Percentiles rank a stretch among this genome's conserved stretches.
Conservation (phyloP, 805 yeast genomes). For the Ogataea sp. region DNA sequence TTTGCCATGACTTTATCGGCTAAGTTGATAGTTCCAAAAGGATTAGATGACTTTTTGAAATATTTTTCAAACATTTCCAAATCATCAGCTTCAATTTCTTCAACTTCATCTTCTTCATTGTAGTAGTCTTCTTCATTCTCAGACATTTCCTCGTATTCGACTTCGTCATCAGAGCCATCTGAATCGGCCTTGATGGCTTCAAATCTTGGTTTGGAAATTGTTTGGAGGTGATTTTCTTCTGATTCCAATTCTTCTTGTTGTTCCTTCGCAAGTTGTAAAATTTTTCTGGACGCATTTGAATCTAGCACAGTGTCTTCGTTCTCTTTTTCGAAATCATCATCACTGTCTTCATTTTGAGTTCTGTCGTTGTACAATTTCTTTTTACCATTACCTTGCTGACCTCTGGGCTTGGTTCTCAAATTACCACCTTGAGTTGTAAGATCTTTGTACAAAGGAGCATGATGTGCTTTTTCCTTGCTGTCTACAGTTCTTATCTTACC, state of each 20-base stretch:
- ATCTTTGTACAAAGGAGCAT: slow-evolving; percentile 75
- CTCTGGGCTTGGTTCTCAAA: slow-evolving; percentile 38
- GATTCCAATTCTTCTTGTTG: slow-evolving; percentile 87
- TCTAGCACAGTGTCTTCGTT: slow-evolving; percentile 64
- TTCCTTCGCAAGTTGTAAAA: slow-evolving; percentile 80
- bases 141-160: slow-evolving; percentile 20
- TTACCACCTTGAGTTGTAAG: slow-evolving; percentile 69
- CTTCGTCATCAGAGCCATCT: slow-evolving; percentile 23
- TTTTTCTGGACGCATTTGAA: slow-evolving; percentile 74
- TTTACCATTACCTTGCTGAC: slow-evolving; percentile 13
- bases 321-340: slow-evolving; percentile 34
- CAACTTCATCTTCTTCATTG: slow-evolving; percentile 46
- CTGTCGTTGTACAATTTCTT: slow-evolving; percentile 15
- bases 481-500: slow-evolving; percentile 54
- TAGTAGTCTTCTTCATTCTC: slow-evolving; percentile 32
- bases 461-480: slow-evolving; percentile 50
- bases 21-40: slow-evolving; percentile 49
- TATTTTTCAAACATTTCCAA: slow-evolving; percentile 78
- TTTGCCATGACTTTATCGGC: slow-evolving; percentile 94
- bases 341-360: slow-evolving; percentile 14
- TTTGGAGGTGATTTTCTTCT: slow-evolving; percentile 39
- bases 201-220: slow-evolving; percentile 20
- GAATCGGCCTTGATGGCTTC: slow-evolving; percentile 26
- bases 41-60: slow-evolving; percentile 31
- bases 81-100: slow-evolving; percentile 69